Base-by-base conservation (phyloP, 2,329 filamentous ascomycete species). In the Ophiostoma piceae region DNA sequence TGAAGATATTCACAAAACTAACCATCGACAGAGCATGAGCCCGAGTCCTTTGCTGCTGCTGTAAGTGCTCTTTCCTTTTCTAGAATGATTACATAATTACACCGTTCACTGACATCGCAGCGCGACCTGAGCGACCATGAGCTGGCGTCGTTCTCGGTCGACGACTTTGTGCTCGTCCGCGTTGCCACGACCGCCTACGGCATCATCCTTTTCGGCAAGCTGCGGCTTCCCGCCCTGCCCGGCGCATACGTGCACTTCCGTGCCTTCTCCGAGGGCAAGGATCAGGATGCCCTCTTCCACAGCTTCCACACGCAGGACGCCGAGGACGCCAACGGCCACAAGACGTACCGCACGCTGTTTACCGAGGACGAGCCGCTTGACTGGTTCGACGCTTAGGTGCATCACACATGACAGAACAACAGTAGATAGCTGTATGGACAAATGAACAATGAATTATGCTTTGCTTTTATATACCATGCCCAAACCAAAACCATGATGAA, bases 301-400 rank as follows among this genome's bases (percentile, higher is more conserved):
- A 78, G 79, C 72, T 82, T 85, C 73, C 81, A 82, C 73, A 83
- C 80, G 4, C 81, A 83, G 73, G 81, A 84, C 73, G 76, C 73
- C 14, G 77, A 79, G 54, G 32, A 69, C 47, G 71, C 60, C 43
- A 80, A 79, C 64, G 82, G 82, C 8, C 78, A 78, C n/a, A 79
- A 80, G 67, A 78, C 74, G 60, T 85, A 80, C 74, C 79, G 79
- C 35, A 82, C 82, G 8, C 79, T 84, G 62, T 84, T 84, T 71
- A 79, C 76, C 8, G 78, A 80, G 72, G 75, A 81, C n/a, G 83
- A 84, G 73, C 73, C 76, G 3, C 76, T 84, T 64, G 81, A 85
- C 75, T 87, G 84, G 84, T 87, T 87, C 74, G 83, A 86, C 72
- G 82, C 81, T 22, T 83, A 74, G 32, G 51, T 12, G 47, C 43